These are phyloP conservation scores for Scenedesmus sp. DNA, from an alignment of 163 green algal species.

Conservation along the genomic window DNA sequence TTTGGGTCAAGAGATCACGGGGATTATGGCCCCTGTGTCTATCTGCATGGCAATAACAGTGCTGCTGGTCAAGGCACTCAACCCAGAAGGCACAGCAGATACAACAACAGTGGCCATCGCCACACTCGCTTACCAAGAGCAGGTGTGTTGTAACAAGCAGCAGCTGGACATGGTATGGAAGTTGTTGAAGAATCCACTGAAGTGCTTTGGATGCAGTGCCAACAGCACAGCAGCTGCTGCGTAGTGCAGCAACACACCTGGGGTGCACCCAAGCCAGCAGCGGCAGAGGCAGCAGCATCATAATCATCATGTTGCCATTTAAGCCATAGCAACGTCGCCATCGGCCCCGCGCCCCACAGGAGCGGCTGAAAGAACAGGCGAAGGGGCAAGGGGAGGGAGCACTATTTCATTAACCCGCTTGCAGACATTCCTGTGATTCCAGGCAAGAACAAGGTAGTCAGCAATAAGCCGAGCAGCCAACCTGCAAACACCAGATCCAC, in stretches of 20 bases:
- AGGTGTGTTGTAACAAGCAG: conserved; percentile 54
- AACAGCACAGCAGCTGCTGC: not conserved
- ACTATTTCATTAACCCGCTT: too few relatives aligned
- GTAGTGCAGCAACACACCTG: not conserved
- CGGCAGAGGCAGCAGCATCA: too few relatives aligned
- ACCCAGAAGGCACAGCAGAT: conserved; percentile 76
- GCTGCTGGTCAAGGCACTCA: conserved; percentile 87
- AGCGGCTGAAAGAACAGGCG: too few relatives aligned
- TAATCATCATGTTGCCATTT: too few relatives aligned
- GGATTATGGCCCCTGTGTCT: conserved; percentile 90
- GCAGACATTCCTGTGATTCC: too few relatives aligned
- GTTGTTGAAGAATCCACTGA: not conserved
- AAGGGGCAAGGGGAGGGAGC: too few relatives aligned
- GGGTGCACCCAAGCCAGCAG: too few relatives aligned
- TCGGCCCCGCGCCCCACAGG: too few relatives aligned
- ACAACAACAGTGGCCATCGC: conserved; percentile 78
- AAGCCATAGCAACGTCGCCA: too few relatives aligned
- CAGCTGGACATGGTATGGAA: not conserved
- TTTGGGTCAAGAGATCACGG: conserved; percentile 81
- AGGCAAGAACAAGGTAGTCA: too few relatives aligned
- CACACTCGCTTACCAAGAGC: conserved; percentile 83
- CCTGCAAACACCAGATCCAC: too few relatives aligned
- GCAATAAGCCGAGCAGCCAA: too few relatives aligned
- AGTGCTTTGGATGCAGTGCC: not conserved
- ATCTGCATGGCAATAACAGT: conserved; percentile 96